Evolutionary conservation across 2,329 filamentous ascomycete genomes (phyloP), one percentile per base, ranked within the genome.

Genomic region (Fusarium mundagurra): DNA sequence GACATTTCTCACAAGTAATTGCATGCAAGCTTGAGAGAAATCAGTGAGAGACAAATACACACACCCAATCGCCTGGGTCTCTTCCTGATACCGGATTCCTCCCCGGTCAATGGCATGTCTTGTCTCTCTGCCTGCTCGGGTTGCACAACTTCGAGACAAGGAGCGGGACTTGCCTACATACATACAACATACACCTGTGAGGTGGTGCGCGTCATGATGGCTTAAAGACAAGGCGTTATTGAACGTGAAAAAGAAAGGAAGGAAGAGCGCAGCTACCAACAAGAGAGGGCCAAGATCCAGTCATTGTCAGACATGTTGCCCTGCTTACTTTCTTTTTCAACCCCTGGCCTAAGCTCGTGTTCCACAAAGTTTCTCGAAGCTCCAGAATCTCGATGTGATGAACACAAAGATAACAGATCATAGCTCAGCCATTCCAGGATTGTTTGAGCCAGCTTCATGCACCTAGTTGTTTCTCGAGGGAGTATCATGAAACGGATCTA

Each of bases 401-500:
- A 62, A n/a, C 33, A 61, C 59, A 48, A 48, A 63, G 47, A 61
- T 63, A 69, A 55, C 62, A 41, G 50, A 45, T 38, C 33, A 44
- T 24, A 36, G 36, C 27, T 48, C 48, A 60, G 31, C 54, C 43
- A 64, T 71, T 65, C 39, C 61, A 69, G 51, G 36, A 29, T 38
- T 51, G 33, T 64, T 71, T 61, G 20, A 68, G 66, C 65, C 74
- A 78, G 72, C 74, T 67, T 73, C 74, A 53, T 50, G n/a, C 67
- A 67, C 59, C 47, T 54, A 41, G 31, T 58, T 50, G 51, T 51
- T 64, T 53, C 58, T 61, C 24, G 55, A 50, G n/a, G 53, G 38
- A 48, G 44, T 34, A 22, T 29, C 39, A 68, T 70, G 72, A 73
- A 61, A 75, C 69, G 59, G 33, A 63, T 58, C 48, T 47, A 60